A percentile compares a stretch with the other conserved stretches of the same genome.
These are phyloP conservation scores for Metschnikowia shivogae DNA, from an alignment of 805 yeast species.

Conservation along the genomic window DNA sequence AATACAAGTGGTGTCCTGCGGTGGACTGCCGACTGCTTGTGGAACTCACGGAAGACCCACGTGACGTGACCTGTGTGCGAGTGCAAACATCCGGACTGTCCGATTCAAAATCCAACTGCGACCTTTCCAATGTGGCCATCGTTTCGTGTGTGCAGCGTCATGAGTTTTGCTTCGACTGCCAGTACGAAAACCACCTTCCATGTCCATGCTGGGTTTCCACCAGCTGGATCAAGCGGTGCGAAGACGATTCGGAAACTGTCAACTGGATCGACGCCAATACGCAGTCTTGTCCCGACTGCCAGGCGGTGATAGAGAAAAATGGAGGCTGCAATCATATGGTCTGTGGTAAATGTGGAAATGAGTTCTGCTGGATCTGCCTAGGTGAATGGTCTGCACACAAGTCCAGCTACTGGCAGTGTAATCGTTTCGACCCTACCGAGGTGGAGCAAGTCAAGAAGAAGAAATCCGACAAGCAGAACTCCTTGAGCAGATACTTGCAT, in stretches of 20 bases:
- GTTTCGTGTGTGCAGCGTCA: slow-evolving; percentile 67
- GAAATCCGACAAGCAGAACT: slow-evolving; percentile 42
- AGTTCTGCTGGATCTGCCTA: slow-evolving; percentile 93
- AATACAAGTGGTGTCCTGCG: slow-evolving; percentile 77
- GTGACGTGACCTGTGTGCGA: slow-evolving; percentile 14
- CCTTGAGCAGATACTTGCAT: slow-evolving; percentile 64
- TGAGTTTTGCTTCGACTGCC: slow-evolving; percentile 76
- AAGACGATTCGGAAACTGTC: slow-evolving; percentile 82
- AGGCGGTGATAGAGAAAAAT: slow-evolving; percentile 76
- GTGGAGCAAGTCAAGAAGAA: slow-evolving; percentile 40
- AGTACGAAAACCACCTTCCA: slow-evolving; percentile 74
- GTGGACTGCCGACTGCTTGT: slow-evolving; percentile 70
- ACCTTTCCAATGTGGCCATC: slow-evolving; percentile 46
- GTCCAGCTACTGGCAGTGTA: slow-evolving; percentile 62
- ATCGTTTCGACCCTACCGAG: slow-evolving; percentile 38
- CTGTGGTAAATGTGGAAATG: slow-evolving; percentile 69
- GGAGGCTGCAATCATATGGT: slow-evolving; percentile 98
- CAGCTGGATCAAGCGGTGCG: slow-evolving; percentile 73
- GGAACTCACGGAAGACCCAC: slow-evolving; percentile 19
- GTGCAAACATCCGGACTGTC: slow-evolving; percentile 3
- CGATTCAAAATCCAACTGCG: slow-evolving; percentile 5
- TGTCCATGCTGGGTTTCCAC: slow-evolving; percentile 69
- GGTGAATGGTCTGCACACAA: slow-evolving; percentile 74
- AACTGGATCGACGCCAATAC: slow-evolving; percentile 87
- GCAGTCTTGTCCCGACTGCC: slow-evolving; percentile 81